Conservation (phyloP, 257 asterid genomes). For the Galeopsis tetrahit region DNA sequence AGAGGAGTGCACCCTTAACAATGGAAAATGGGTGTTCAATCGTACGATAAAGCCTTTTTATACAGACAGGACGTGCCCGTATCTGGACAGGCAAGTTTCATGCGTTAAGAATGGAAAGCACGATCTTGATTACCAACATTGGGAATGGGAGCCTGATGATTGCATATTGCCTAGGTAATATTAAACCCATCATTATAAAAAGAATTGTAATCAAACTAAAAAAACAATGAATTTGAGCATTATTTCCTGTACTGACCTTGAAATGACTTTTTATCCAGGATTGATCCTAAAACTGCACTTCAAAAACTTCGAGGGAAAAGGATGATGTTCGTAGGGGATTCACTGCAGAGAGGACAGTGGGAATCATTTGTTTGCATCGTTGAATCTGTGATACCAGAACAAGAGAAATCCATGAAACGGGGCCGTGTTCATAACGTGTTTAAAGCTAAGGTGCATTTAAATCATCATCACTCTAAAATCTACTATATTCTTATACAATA, state of each 20-base stretch:
- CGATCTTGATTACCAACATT: slow-evolving; percentile 67
- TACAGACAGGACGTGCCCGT: slow-evolving; percentile 74
- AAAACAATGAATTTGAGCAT: not conserved
- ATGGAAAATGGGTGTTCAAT: slow-evolving; percentile 89
- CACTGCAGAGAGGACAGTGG: slow-evolving; percentile 96
- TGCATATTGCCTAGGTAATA: slow-evolving; percentile 88
- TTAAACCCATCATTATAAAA: not conserved
- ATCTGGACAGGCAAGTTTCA: slow-evolving; percentile 80
- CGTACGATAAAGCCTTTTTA: slow-evolving; percentile 68
- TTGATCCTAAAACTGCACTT: slow-evolving; percentile 69
- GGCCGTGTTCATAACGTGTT: slow-evolving; percentile 64
- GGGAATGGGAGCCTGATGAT: slow-evolving; percentile 95
- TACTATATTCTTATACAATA: not conserved
- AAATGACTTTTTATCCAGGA: slow-evolving; percentile 49
- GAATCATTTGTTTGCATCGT: slow-evolving; percentile 87
- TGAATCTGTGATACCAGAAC: slow-evolving; percentile 68
- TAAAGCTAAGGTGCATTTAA: slow-evolving; percentile 46
- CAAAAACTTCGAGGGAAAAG: slow-evolving; percentile 78
- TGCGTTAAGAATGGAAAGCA: slow-evolving; percentile 79
- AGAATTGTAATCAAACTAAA: not conserved
- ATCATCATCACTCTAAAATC: not conserved
- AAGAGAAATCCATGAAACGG: slow-evolving; percentile 67
- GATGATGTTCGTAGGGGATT: slow-evolving; percentile 91
- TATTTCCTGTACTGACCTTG: not conserved
- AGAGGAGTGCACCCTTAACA: slow-evolving; percentile 64